These are phyloP conservation scores for Botrytis paeoniae DNA, from an alignment of 2,329 filamentous ascomycete species.

Conservation along the genomic window DNA sequence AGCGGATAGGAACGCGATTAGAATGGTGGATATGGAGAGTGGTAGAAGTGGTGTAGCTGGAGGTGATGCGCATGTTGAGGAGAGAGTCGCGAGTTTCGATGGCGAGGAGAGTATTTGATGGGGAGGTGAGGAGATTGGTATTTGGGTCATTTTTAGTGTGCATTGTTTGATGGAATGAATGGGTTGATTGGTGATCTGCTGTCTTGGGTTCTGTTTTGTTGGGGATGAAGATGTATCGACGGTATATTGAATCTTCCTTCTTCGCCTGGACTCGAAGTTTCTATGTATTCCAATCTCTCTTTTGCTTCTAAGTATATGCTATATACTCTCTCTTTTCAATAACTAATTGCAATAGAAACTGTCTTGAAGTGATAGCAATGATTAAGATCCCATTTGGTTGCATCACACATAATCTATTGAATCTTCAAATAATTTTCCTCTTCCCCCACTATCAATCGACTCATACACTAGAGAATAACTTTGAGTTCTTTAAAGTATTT, in stretches of 20 bases:
- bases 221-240: not conserved
- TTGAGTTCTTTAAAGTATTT: not conserved
- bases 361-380: not conserved
- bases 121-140: not conserved
- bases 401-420: not conserved
- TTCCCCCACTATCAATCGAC: no score
- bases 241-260: not conserved
- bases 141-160: rapidly evolving
- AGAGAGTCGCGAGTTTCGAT: not conserved
- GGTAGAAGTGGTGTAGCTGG: not conserved
- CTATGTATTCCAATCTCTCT: not conserved
- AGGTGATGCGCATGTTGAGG: not conserved
- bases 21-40: not conserved
- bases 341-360: not conserved
- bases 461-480: not conserved
- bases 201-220: not conserved
- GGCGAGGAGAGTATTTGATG: not conserved
- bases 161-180: not conserved
- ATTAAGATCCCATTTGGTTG: not conserved
- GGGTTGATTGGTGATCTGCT: not conserved
- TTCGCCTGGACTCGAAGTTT: not conserved
- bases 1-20: not conserved
- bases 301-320: not conserved
- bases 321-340: not conserved
- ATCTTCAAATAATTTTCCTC: no score